Percentiles rank a stretch among this genome's conserved stretches.
These are phyloP conservation scores for Fusarium newnesense DNA, from an alignment of 2,329 filamentous ascomycete genomes.

Conservation along the genomic window DNA sequence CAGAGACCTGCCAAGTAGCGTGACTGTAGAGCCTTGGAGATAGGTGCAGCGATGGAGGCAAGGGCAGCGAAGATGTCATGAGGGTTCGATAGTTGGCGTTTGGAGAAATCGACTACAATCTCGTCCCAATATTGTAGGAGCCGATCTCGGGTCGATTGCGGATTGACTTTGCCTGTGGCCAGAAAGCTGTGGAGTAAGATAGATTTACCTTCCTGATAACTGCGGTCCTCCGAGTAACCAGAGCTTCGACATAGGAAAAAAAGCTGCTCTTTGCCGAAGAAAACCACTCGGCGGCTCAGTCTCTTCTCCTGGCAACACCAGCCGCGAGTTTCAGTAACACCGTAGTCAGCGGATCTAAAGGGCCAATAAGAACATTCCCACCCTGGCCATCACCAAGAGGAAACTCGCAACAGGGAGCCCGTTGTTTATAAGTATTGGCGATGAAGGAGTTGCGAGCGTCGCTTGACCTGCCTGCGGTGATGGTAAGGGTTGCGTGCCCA, in stretches of 20 bases:
- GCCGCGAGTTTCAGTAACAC: conserved; percentile 3
- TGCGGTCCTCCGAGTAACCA: not conserved
- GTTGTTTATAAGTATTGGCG: not conserved
- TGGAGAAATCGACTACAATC: not conserved
- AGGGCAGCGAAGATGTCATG: conserved; percentile 25
- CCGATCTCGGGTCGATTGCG: not conserved
- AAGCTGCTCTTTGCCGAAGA: conserved; percentile 15
- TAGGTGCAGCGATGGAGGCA: not conserved
- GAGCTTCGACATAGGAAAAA: not conserved
- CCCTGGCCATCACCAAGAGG: not conserved
- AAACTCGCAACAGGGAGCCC: not conserved
- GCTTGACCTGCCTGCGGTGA: conserved; percentile 10
- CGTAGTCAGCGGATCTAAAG: not conserved
- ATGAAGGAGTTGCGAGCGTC: conserved; percentile 19
- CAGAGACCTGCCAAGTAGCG: conserved; percentile 22
- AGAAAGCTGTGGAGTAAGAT: not conserved
- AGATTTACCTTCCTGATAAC: not conserved
- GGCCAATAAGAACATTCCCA: not conserved
- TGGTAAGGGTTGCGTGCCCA: not conserved
- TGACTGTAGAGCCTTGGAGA: not conserved
- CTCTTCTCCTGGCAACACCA: conserved; percentile 26
- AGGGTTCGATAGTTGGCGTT: conserved; percentile 11
- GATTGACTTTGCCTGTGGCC: fast-evolving
- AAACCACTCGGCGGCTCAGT: not conserved
- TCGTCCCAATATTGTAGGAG: conserved; percentile 6